A percentile compares a stretch with the other conserved stretches of the same genome.
These are phyloP conservation scores for Persicaria maculosa DNA, from an alignment of 148 eudicot species.

Conservation along the genomic window DNA sequence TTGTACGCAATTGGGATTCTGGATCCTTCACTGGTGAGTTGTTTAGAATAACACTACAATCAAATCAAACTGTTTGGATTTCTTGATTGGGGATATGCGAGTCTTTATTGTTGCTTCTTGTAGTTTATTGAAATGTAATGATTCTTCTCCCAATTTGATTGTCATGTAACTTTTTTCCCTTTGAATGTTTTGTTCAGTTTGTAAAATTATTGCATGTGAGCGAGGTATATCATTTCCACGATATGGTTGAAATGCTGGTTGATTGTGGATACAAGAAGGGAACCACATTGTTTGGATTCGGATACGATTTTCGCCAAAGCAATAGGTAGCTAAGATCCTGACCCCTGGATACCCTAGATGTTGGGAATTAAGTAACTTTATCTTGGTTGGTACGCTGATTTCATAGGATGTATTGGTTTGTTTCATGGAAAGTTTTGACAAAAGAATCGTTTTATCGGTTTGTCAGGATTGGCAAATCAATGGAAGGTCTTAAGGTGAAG, in stretches of 20 bases:
- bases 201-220: constrained; percentile 53
- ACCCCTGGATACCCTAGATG: neutral
- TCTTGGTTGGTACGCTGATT: neutral
- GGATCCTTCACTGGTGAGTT: constrained; percentile 81
- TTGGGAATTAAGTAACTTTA: neutral
- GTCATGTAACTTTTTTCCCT: neutral
- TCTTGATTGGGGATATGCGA: neutral
- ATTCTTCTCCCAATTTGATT: neutral
- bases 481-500: constrained; percentile 74
- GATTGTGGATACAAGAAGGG: constrained; percentile 88
- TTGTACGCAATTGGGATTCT: constrained; percentile 91
- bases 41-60: neutral
- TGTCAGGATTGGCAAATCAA: constrained; percentile 63
- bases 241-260: constrained; percentile 90
- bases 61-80: neutral
- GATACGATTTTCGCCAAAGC: constrained; percentile 97
- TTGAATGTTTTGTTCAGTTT: constrained; percentile 37
- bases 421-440: neutral
- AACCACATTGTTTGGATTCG: constrained; percentile 88
- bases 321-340: constrained; percentile 42
- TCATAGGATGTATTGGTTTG: too few relatives aligned
- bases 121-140: neutral
- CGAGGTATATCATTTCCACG: constrained; percentile 90
- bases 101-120: neutral
- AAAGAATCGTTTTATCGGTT: constrained; percentile 9